Percentiles rank a stretch among this genome's conserved stretches.
phyloP scores from a whole-genome alignment of 106 monocot species.

The Gastrodia elata region DNA sequence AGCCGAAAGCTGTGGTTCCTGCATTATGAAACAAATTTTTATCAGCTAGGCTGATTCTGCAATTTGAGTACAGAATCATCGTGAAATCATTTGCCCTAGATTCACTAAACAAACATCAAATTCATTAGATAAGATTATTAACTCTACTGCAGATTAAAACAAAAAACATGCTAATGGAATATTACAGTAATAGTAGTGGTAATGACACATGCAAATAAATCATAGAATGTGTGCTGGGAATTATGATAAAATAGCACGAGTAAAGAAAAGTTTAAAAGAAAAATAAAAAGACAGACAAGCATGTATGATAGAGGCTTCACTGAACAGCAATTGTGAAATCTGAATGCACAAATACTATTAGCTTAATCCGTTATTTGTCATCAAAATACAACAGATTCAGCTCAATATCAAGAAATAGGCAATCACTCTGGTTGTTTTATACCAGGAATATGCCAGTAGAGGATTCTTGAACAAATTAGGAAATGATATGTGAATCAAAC shows the following conservation, averaged over 20 bases:
- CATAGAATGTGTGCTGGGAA: background rate
- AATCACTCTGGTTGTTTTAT: background rate
- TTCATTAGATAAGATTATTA: background rate
- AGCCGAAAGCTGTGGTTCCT: slow-evolving; percentile 56
- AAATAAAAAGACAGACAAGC: background rate
- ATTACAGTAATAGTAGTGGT: background rate
- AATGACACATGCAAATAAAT: too few species aligned
- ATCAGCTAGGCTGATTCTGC: background rate
- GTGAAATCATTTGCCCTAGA: too few species aligned
- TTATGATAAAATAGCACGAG: too few species aligned
- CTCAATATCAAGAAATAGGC: background rate
- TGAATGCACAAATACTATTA: background rate
- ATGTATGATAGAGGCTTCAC: background rate
- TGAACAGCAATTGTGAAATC: background rate
- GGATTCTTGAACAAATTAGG: background rate
- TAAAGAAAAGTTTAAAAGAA: background rate
- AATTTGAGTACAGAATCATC: background rate
- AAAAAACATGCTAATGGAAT: background rate
- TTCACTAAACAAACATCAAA: background rate
- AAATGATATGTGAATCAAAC: background rate
- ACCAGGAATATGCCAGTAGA: background rate
- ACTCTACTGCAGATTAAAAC: background rate
- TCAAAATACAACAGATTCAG: background rate
- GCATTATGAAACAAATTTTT: slow-evolving; percentile 6
- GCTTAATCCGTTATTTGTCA: background rate